Evolutionary conservation across 2,329 filamentous ascomycete species (phyloP).

Genomic region (Botrytis fabae): DNA sequence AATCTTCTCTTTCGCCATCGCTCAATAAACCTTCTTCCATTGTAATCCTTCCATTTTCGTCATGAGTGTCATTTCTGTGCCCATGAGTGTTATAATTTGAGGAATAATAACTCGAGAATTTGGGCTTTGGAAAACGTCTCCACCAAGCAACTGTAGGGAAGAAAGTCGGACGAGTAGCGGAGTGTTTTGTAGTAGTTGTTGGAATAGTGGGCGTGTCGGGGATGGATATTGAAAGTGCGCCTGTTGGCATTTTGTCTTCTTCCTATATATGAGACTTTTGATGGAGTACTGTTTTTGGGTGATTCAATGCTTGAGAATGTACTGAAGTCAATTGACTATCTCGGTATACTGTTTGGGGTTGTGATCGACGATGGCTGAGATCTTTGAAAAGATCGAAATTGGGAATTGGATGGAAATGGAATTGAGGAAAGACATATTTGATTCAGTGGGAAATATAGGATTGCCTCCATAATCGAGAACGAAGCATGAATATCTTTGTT

Average conservation of each 20-base stretch:
- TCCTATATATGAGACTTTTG: background rate
- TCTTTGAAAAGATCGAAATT: background rate
- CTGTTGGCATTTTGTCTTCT: conserved; percentile 16
- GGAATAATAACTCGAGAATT: conserved; percentile 8
- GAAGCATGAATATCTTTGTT: conserved; percentile 1
- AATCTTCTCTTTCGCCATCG: conserved; percentile 9
- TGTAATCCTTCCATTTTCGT: background rate
- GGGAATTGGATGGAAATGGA: conserved; percentile 5
- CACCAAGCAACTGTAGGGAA: conserved; percentile 21
- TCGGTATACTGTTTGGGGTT: background rate
- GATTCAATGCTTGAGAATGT: background rate
- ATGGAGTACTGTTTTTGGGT: background rate
- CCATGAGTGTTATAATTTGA: background rate
- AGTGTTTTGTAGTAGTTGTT: conserved; percentile 16
- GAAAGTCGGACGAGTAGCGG: conserved; percentile 18
- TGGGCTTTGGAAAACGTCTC: conserved; percentile 11
- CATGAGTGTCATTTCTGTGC: background rate
- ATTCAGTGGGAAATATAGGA: background rate
- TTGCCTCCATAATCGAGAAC: background rate
- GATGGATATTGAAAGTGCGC: conserved; percentile 15
- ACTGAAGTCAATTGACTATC: background rate
- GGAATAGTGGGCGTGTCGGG: background rate
- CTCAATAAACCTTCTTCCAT: conserved; percentile 21
- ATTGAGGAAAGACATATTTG: conserved; percentile 7
- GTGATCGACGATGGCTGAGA: background rate